A percentile compares a stretch with the other conserved stretches of the same genome.
phyloP scores from a whole-genome alignment of 192 early-diverging fungal species.

The Lunasporangiospora selenospora region DNA sequence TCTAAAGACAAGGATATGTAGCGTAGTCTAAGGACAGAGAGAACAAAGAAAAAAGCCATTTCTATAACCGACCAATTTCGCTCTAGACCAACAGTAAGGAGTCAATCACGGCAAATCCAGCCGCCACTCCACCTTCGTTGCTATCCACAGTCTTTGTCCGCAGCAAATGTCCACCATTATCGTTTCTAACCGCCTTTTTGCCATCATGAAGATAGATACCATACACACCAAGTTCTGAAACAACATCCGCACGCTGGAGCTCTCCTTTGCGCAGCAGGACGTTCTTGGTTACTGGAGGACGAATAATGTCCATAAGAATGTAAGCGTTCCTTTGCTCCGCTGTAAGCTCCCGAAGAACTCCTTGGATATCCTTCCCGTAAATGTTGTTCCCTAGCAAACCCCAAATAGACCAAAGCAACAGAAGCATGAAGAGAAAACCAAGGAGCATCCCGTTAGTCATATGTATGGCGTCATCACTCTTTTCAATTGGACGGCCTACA shows the following conservation, averaged over 20 bases:
- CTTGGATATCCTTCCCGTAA: conserved; percentile 85
- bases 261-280: conserved; percentile 81
- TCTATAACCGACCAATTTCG: not conserved
- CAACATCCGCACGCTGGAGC: conserved; percentile 72
- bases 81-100: conserved; percentile 74
- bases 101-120: conserved; percentile 94
- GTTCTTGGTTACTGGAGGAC: conserved; percentile 74
- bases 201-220: conserved; percentile 82
- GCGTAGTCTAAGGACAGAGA: not conserved
- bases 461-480: too few relatives aligned
- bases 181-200: conserved; percentile 67
- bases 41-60: not conserved
- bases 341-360: conserved; percentile 57
- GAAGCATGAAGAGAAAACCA: too few relatives aligned
- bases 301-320: conserved; percentile 97
- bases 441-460: too few relatives aligned
- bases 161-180: conserved; percentile 86
- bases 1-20: not conserved
- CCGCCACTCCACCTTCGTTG: conserved; percentile 95
- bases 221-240: conserved; percentile 95
- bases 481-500: too few relatives aligned
- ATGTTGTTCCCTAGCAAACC: conserved; percentile 76
- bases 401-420: too few relatives aligned
- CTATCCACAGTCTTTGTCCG: conserved; percentile 87
- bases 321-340: conserved; percentile 78